Conservation (phyloP, 2,329 filamentous ascomycete species). For the Xylariaceae sp. region DNA sequence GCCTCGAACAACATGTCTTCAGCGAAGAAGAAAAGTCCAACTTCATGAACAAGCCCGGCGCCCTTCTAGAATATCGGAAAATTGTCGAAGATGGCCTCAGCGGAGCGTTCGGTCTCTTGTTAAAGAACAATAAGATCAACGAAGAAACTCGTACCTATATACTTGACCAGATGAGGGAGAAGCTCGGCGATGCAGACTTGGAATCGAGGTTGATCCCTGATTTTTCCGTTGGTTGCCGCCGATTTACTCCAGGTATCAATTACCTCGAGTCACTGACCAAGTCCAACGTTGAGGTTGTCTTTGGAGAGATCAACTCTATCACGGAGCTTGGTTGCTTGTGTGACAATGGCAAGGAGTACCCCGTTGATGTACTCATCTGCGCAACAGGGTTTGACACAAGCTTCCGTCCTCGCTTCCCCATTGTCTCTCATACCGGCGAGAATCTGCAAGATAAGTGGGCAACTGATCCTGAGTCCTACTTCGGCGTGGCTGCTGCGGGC, state of each 20-base stretch:
- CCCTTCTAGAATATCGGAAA: slow-evolving; percentile 59
- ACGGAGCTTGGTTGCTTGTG: slow-evolving; percentile 38
- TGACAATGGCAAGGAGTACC: slow-evolving; percentile 34
- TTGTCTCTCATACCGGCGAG: slow-evolving; percentile 54
- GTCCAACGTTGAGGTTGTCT: slow-evolving; percentile 37
- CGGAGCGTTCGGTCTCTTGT: slow-evolving; percentile 58
- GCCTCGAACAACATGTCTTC: slow-evolving; percentile 55
- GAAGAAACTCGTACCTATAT: slow-evolving; percentile 39
- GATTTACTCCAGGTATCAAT: slow-evolving; percentile 41
- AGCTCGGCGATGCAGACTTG: slow-evolving; percentile 39
- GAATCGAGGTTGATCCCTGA: slow-evolving; percentile 18
- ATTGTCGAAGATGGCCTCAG: slow-evolving; percentile 57
- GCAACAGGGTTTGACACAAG: slow-evolving; percentile 42
- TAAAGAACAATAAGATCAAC: slow-evolving; percentile 34
- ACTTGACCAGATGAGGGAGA: slow-evolving; percentile 52
- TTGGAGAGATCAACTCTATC: slow-evolving; percentile 31
- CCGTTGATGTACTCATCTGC: slow-evolving; percentile 44
- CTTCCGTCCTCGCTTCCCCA: slow-evolving; percentile 45
- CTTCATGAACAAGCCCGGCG: slow-evolving; percentile 58
- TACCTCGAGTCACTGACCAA: slow-evolving; percentile 41
- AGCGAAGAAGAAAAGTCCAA: slow-evolving; percentile 52
- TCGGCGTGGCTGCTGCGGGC: slow-evolving; percentile 59
- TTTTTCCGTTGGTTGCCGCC: slow-evolving; percentile 38
- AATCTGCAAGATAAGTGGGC: slow-evolving; percentile 59
- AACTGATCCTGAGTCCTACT: slow-evolving; percentile 58